phyloP scores from a whole-genome alignment of 176 grass and related monocot genomes.

The Avena eriantha region DNA sequence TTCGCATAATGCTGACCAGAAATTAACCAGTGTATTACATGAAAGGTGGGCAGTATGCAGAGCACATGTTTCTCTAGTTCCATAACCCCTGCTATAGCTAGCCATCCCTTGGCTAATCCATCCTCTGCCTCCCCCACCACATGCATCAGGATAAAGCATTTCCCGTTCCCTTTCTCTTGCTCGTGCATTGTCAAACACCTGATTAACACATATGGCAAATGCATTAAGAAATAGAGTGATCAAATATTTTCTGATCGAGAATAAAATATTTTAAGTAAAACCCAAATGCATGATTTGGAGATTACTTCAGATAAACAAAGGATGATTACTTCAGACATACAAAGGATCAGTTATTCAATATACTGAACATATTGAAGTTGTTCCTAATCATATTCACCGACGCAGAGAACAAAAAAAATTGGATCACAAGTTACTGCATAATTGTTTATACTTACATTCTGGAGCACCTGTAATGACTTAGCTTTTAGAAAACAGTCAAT shows the following conservation, averaged over 20 bases:
- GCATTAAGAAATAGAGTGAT: slow-evolving; percentile 34
- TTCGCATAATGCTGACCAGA: slow-evolving; percentile 88
- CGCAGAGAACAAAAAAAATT: slow-evolving; percentile 34
- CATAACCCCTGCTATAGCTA: slow-evolving; percentile 77
- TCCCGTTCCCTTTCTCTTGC: slow-evolving; percentile 90
- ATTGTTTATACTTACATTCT: slow-evolving; percentile 71
- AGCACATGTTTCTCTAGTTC: slow-evolving; percentile 88
- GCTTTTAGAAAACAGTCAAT: slow-evolving; percentile 85
- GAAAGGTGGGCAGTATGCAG: slow-evolving; percentile 90
- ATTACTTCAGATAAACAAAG: slow-evolving; percentile 34
- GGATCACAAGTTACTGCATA: slow-evolving; percentile 2
- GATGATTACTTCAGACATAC: slow-evolving; percentile 32
- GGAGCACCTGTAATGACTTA: slow-evolving; percentile 70
- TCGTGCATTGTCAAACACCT: slow-evolving; percentile 98
- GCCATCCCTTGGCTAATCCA: slow-evolving; percentile 94
- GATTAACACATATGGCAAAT: slow-evolving; percentile 30
- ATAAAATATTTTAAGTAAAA: slow-evolving; percentile 28
- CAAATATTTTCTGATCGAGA: background rate
- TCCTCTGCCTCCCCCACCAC: slow-evolving; percentile 89
- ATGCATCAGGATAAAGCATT: slow-evolving; percentile 98
- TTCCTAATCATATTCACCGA: slow-evolving; percentile 27
- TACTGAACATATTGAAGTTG: slow-evolving; percentile 17
- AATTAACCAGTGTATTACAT: slow-evolving; percentile 93
- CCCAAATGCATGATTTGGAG: slow-evolving; percentile 1
- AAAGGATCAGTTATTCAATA: slow-evolving; percentile 27